Conservation (phyloP, 2,329 filamentous ascomycete species). For the Pseudogymnoascus sp. region DNA sequence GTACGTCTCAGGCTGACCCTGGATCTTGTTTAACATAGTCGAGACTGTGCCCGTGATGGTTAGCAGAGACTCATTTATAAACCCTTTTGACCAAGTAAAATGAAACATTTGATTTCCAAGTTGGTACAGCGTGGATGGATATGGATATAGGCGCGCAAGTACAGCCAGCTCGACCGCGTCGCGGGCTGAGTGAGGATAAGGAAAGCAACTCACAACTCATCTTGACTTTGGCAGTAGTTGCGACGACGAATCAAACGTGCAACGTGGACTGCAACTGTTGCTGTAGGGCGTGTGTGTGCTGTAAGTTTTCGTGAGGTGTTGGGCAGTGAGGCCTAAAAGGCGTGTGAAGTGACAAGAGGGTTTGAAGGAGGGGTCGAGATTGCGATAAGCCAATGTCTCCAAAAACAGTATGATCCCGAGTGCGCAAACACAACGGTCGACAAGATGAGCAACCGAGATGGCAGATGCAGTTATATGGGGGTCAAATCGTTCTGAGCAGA, state of each 20-base stretch:
- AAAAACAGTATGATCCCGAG: background rate
- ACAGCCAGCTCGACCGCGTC: background rate
- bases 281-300: background rate
- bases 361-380: slow-evolving; percentile 6
- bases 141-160: background rate
- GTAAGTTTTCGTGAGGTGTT: background rate
- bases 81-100: background rate
- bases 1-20: slow-evolving; percentile 95
- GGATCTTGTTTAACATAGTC: slow-evolving; percentile 89
- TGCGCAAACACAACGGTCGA: background rate
- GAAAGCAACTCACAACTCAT: slow-evolving; percentile 25
- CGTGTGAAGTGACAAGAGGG: slow-evolving; percentile 6
- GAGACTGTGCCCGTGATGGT: slow-evolving; percentile 48
- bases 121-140: background rate
- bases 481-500: background rate
- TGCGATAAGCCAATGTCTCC: slow-evolving; percentile 6
- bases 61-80: slow-evolving; percentile 2
- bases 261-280: background rate
- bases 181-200: slow-evolving; percentile 3
- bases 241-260: slow-evolving; percentile 12
- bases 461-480: background rate
- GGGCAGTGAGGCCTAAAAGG: slow-evolving; percentile 6
- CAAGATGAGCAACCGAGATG: background rate
- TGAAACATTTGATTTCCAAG: slow-evolving; percentile 1
- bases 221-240: slow-evolving; percentile 16